These are phyloP conservation scores for Calvatia gigantea DNA, from an alignment of 768 basidiomycete species.

Conservation along the genomic window DNA sequence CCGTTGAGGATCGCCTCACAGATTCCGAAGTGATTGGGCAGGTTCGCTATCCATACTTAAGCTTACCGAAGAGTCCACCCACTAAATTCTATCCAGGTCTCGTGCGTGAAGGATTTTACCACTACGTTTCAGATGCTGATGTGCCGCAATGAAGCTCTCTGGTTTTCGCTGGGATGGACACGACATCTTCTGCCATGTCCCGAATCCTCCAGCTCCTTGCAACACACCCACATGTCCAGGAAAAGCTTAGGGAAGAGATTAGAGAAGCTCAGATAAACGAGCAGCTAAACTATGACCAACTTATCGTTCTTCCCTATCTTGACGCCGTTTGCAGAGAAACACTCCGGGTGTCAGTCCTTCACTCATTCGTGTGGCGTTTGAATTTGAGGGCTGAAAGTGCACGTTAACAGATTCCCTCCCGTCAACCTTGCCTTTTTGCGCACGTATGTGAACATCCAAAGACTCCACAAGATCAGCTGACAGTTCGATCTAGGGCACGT, in stretches of 20 bases:
- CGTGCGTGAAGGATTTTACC: neutral
- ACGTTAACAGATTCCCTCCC: conserved; percentile 10
- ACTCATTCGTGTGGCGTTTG: neutral
- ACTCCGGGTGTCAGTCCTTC: conserved; percentile 22
- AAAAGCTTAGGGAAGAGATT: conserved; percentile 25
- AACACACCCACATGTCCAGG: conserved; percentile 28
- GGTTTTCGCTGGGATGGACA: conserved; percentile 27
- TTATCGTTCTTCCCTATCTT: conserved; percentile 27
- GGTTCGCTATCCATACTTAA: conserved; percentile 11
- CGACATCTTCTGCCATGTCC: conserved; percentile 25
- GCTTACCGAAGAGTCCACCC: too few relatives aligned
- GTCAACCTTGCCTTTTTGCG: conserved; percentile 13
- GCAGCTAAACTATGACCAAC: conserved; percentile 26
- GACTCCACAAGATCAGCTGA: conserved; percentile 10
- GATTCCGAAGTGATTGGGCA: conserved; percentile 37
- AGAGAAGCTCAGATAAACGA: conserved; percentile 21
- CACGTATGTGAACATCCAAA: conserved; percentile 10
- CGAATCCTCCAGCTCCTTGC: conserved; percentile 24
- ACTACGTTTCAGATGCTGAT: neutral
- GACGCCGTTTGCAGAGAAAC: conserved; percentile 33
- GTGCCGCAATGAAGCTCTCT: conserved; percentile 18
- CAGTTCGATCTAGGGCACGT: conserved; percentile 16
- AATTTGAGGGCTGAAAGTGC: neutral
- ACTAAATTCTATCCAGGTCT: neutral
- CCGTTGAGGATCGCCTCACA: conserved; percentile 25